Percentiles rank a stretch among this genome's conserved stretches.
Conservation (phyloP, 139 green algal species). For the Yamagishiella unicocca region DNA sequence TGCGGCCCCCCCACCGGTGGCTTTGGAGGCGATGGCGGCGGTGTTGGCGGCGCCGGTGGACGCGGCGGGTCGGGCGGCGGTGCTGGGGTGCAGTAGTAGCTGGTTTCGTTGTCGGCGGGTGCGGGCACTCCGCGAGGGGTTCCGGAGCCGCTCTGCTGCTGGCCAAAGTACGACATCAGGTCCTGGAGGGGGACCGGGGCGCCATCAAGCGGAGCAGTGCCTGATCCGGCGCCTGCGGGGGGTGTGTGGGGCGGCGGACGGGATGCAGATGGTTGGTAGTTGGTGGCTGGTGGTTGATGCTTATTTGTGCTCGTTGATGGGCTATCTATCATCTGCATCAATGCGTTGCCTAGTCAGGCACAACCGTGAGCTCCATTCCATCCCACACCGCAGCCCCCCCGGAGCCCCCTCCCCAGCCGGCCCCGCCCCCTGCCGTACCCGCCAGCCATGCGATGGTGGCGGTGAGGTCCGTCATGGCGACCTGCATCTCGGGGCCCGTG, state of each 20-base stretch:
- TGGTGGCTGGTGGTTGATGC: too few species aligned
- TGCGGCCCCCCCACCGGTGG: neutral
- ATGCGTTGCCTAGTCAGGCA: too few species aligned
- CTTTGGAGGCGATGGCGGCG: neutral
- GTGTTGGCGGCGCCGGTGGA: neutral
- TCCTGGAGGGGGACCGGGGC: neutral
- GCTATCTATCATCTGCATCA: too few species aligned
- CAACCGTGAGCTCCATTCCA: too few species aligned
- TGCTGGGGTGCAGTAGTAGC: neutral
- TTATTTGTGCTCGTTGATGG: too few species aligned
- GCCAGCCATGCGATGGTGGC: constrained; percentile 34
- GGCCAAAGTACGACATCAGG: too few species aligned
- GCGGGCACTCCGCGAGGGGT: neutral
- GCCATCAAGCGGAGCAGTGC: neutral
- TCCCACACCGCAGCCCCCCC: too few species aligned
- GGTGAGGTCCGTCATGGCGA: constrained; percentile 38
- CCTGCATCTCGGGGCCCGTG: constrained; percentile 11
- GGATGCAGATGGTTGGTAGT: too few species aligned
- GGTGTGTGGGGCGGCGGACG: too few species aligned
- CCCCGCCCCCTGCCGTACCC: too few species aligned
- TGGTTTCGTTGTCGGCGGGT: neutral
- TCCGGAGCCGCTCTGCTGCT: neutral
- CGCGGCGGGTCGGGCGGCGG: neutral
- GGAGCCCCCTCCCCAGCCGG: neutral
- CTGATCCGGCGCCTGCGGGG: neutral